phyloP scores from a whole-genome alignment of 1,284 basidiomycete species.

The Fomitopsis palustris region DNA sequence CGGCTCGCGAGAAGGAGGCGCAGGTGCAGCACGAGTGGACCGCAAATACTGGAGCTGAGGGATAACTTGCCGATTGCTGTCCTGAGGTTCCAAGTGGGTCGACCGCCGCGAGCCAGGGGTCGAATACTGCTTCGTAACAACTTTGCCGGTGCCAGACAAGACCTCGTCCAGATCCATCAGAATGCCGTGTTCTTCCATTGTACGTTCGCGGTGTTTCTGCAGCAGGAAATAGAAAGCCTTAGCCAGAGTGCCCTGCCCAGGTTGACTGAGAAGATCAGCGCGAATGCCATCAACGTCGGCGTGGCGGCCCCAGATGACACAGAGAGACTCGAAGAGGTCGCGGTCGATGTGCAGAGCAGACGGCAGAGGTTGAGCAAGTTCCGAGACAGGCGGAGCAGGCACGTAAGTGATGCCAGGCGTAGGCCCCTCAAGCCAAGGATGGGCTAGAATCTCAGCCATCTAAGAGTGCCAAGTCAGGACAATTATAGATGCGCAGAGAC shows the following conservation, averaged over 20 bases:
- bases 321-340: slow-evolving; percentile 85
- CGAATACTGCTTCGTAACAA: slow-evolving; percentile 43
- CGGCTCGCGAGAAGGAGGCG: slow-evolving; percentile 28
- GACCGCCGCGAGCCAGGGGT: slow-evolving; percentile 31
- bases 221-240: slow-evolving; percentile 94
- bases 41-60: slow-evolving; percentile 16
- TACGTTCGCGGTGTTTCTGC: slow-evolving; percentile 74
- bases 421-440: slow-evolving; percentile 74
- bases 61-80: slow-evolving; percentile 6
- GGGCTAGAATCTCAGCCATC: slow-evolving; percentile 86
- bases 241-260: slow-evolving; percentile 71
- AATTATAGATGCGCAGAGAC: not conserved
- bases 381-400: slow-evolving; percentile 60
- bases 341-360: slow-evolving; percentile 76
- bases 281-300: slow-evolving; percentile 55
- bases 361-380: slow-evolving; percentile 65
- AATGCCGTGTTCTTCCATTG: slow-evolving; percentile 60
- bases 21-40: slow-evolving; percentile 20
- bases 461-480: slow-evolving; percentile 26
- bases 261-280: slow-evolving; percentile 60
- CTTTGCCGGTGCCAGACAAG: slow-evolving; percentile 31
- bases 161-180: slow-evolving; percentile 39
- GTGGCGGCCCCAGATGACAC: slow-evolving; percentile 83
- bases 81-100: slow-evolving; percentile 2
- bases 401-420: slow-evolving; percentile 53